Evolutionary conservation across 192 early-diverging fungal genomes (phyloP), one percentile per base, ranked within the genome.

Genomic region (Irineochytrium annulatum): DNA sequence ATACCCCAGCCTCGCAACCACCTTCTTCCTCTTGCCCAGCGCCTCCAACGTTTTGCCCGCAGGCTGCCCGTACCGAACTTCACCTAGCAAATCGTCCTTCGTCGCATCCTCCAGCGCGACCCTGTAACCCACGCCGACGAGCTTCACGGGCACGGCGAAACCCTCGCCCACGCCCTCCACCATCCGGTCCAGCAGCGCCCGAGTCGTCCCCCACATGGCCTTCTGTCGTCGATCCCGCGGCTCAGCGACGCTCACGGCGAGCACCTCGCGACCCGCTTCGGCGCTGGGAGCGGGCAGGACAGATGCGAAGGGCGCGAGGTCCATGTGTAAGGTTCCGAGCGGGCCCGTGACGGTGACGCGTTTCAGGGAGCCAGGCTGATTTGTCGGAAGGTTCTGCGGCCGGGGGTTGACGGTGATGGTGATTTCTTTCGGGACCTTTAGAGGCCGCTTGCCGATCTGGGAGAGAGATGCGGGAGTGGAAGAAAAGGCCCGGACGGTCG

Each of bases 141-240:
- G 72, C 57, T 88, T 81, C 27, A 99, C 62, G 2, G 90, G 86
- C 0, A 93, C 81, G 3, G 74, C 85, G 70, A 85, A 92, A 2
- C 93, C 96, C 57, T 97, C 94, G 3, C 84, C 82, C 1, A 99
- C 96, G 13, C 96, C 96, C 24, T 73, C 74, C 30, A 99, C 86
- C 57, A 88, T 86, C 69, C 91, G 91, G 43, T 85, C 81, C 31
- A 95, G 82, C 35, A 93, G 72, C n/a, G 90, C 87, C 28, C 93
- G 80, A 3, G 94, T 92, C 2, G 96, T 99, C 43, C 96, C 96
- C 96, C 96, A 99, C 59, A 98, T 95, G 53, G 84, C 74, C 55
- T 82, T 65, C 71, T 99, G 94, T 43, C 85, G 77, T 63, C 87
- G 86, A 55, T 82, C 67, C n/a, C 60, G 55, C 13, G 77, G 68